Conservation (phyloP, 2,329 filamentous ascomycete species). For the Talaromyces rugulosus region DNA sequence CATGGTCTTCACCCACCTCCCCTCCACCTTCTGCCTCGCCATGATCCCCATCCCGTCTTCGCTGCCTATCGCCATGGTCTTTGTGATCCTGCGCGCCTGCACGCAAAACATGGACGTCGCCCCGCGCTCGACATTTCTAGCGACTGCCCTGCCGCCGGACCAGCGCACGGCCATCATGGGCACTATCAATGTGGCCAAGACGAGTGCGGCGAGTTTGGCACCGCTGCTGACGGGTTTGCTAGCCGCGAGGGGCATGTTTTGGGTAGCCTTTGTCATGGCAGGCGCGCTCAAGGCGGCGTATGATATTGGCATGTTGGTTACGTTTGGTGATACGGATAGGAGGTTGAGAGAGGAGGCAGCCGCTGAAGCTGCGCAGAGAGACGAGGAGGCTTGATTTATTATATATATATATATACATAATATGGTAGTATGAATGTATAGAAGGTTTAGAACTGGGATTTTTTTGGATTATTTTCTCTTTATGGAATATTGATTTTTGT, state of each 20-base stretch:
- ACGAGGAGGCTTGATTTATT: not conserved
- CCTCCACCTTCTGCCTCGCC: constrained; percentile 61
- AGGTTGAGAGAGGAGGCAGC: constrained; percentile 3
- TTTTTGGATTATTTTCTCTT: not conserved
- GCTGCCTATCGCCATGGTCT: constrained; percentile 52
- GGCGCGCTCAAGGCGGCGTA: constrained; percentile 60
- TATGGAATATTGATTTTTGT: not conserved
- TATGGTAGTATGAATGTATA: too few species aligned
- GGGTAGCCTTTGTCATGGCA: constrained; percentile 60
- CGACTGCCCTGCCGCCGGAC: constrained; percentile 58
- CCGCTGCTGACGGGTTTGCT: constrained; percentile 62
- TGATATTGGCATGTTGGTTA: constrained; percentile 54
- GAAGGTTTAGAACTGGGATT: too few species aligned
- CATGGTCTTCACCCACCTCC: constrained; percentile 72
- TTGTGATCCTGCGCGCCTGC: constrained; percentile 60
- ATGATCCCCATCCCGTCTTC: constrained; percentile 57
- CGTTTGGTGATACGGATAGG: constrained; percentile 38
- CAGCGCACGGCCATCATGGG: constrained; percentile 72
- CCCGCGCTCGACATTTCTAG: constrained; percentile 65
- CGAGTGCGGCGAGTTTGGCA: constrained; percentile 57
- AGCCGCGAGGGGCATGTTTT: constrained; percentile 53
- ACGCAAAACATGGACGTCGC: constrained; percentile 67
- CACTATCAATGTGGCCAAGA: constrained; percentile 65
- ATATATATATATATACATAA: too few species aligned
- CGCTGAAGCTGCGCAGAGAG: not conserved